Percentiles rank a stretch among this genome's conserved stretches.
phyloP scores from a whole-genome alignment of 176 grass and related monocot species.

The Hsuehochloa calcarea region DNA sequence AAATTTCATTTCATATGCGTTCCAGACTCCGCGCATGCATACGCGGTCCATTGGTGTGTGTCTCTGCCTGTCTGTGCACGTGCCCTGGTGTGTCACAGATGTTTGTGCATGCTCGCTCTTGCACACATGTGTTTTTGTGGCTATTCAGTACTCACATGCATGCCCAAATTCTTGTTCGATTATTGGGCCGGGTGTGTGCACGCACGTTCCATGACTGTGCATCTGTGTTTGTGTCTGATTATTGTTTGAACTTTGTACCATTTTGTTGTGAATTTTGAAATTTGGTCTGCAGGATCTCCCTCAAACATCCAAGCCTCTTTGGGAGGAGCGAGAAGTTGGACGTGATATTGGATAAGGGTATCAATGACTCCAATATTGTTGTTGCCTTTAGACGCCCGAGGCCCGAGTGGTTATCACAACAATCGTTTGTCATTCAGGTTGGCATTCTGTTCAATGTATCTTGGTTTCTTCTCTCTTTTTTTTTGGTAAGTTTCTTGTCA shows the following conservation, averaged over 20 bases:
- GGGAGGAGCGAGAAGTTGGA: constrained; percentile 91
- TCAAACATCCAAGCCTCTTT: constrained; percentile 85
- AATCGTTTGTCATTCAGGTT: constrained; percentile 92
- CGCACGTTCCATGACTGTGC: not conserved
- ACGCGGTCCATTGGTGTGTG: not conserved
- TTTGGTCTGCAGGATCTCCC: constrained; percentile 53
- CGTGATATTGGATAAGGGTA: constrained; percentile 78
- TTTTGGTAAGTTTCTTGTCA: not conserved
- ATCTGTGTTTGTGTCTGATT: not conserved
- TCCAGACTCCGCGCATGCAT: not conserved
- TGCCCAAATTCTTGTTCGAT: not conserved
- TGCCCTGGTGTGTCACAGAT: not conserved
- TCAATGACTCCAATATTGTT: constrained; percentile 80
- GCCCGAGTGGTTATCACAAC: constrained; percentile 63
- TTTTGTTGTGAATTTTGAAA: not conserved
- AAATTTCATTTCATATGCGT: not conserved
- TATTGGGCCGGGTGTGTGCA: not conserved
- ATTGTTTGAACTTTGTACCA: not conserved
- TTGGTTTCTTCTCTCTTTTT: not conserved
- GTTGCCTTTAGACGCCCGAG: constrained; percentile 73
- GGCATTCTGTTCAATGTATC: not conserved
- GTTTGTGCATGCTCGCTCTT: not conserved
- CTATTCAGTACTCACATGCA: not conserved
- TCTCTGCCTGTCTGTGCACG: not conserved
- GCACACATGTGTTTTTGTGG: not conserved